Evolutionary conservation across 768 basidiomycete genomes (phyloP), one percentile per base, ranked within the genome.

Genomic region (Cubamyces lactineus): DNA sequence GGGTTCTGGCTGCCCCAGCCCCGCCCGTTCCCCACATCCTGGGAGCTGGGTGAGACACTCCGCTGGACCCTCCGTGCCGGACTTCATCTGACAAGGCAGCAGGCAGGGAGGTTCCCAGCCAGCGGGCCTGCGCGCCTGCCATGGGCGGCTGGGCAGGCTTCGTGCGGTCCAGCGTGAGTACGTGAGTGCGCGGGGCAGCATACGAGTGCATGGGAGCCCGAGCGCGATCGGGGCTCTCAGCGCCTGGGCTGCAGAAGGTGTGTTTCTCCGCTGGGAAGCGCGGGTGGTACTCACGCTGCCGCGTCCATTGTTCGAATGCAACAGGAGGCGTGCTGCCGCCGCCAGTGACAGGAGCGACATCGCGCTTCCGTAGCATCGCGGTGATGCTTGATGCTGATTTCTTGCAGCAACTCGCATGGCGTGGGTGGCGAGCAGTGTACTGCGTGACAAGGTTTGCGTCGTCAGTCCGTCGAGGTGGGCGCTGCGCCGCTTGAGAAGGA

Each of bases 181-280:
- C 34, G 50, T 40, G 51, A 11, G 51, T 40, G 51, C 34, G 38
- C 39, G 12, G 51, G n/a, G 51, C 19, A 40, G 38, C 16, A 21
- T 16, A 53, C 7, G 42, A 19, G 30, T 38, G 30, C 26, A 49
- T 63, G 62, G 62, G 62, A 63, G 53, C 45, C 56, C 61, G 61
- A 57, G 5, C 52, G 17, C 39, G 57, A 19, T 63, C 62, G 62
- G n/a, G 62, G 50, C 56, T 63, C 62, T 24, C 62, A 63, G 52
- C 62, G 62, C 56, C 51, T 58, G 50, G 7, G 9, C 30, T 15
- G n/a, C 39, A 49, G 60, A 53, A 41, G 41, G 60, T 30, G 26
- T 39, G 30, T 61, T 61, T 55, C 47, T 50, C 60, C 60, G 60
- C 54, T 49, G 53, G 39, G 39, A 39, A 15, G 12, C 34, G 54